A percentile compares a stretch with the other conserved stretches of the same genome.
Evolutionary conservation across 331 rosid genomes (phyloP).

Genomic region (Saraca asoca): DNA sequence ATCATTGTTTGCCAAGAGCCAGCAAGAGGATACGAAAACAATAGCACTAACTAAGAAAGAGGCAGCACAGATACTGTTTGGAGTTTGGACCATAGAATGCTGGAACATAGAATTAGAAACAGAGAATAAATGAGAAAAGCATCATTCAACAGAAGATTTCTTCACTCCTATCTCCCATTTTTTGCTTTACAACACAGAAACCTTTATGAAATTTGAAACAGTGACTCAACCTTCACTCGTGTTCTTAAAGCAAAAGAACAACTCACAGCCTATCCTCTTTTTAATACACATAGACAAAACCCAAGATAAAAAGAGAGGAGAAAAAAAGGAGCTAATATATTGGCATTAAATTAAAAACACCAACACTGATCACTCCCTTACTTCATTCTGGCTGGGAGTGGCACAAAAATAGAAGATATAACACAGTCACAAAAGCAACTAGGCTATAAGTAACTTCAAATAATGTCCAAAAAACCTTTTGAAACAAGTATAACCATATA

Average conservation of each 20-base stretch:
- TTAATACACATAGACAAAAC: background rate
- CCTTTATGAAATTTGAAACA: background rate
- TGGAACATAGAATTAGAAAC: background rate
- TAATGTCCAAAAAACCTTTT: no score
- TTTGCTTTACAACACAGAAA: constrained; percentile 5
- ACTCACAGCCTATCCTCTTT: background rate
- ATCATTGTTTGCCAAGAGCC: background rate
- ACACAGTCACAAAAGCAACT: no score
- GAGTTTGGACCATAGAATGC: background rate
- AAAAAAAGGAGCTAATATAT: no score
- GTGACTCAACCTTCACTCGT: constrained; percentile 2
- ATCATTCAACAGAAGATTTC: constrained; percentile 3
- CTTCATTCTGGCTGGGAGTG: no score
- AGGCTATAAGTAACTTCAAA: no score
- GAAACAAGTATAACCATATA: no score
- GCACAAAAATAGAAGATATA: no score
- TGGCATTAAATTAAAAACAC: no score
- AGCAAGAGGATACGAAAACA: background rate
- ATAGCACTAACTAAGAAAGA: background rate
- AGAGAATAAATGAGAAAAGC: background rate
- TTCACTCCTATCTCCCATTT: background rate
- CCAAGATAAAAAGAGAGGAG: no score
- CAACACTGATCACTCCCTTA: no score
- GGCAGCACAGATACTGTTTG: background rate
- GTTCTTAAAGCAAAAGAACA: constrained; percentile 3